Evolutionary conservation across 2,329 filamentous ascomycete species (phyloP).

Genomic region (Claviceps capensis): DNA sequence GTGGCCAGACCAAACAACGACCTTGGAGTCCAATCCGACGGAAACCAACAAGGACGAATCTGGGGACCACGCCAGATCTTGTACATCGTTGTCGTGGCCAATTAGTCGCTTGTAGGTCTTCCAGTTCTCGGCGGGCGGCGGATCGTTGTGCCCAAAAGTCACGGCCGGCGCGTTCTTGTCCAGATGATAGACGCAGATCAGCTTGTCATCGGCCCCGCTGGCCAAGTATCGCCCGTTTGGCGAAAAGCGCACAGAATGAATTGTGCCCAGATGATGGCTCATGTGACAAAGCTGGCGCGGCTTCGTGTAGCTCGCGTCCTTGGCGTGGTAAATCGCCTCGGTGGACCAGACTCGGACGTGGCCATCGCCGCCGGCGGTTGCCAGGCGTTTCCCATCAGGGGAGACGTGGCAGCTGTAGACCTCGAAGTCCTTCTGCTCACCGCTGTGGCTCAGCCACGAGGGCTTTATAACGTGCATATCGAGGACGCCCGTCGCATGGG

Average conservation of each 20-base stretch:
- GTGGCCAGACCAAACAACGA: slow-evolving; percentile 95
- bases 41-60: slow-evolving; percentile 94
- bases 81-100: slow-evolving; percentile 96
- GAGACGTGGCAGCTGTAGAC: slow-evolving; percentile 98
- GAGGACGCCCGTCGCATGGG: slow-evolving; percentile 8
- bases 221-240: slow-evolving; percentile 90
- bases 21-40: slow-evolving; percentile 91
- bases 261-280: slow-evolving; percentile 95
- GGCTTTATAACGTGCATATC: slow-evolving; percentile 84
- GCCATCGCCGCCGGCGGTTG: slow-evolving; percentile 92
- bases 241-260: slow-evolving; percentile 93
- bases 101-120: slow-evolving; percentile 86
- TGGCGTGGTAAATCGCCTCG: slow-evolving; percentile 75
- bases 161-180: slow-evolving; percentile 69
- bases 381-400: slow-evolving; percentile 79
- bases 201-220: slow-evolving; percentile 95
- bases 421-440: slow-evolving; percentile 96
- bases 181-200: slow-evolving; percentile 91
- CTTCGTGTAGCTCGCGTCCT: slow-evolving; percentile 54
- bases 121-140: slow-evolving; percentile 94
- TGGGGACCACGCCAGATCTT: slow-evolving; percentile 92
- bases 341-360: slow-evolving; percentile 97
- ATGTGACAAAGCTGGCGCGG: slow-evolving; percentile 94
- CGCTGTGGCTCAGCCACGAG: slow-evolving; percentile 88
- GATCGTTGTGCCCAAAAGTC: slow-evolving; percentile 80